A percentile compares a stretch with the other conserved stretches of the same genome.
These are phyloP conservation scores for Euphorbia corollata DNA, from an alignment of 441 rosid species.

Conservation along the genomic window DNA sequence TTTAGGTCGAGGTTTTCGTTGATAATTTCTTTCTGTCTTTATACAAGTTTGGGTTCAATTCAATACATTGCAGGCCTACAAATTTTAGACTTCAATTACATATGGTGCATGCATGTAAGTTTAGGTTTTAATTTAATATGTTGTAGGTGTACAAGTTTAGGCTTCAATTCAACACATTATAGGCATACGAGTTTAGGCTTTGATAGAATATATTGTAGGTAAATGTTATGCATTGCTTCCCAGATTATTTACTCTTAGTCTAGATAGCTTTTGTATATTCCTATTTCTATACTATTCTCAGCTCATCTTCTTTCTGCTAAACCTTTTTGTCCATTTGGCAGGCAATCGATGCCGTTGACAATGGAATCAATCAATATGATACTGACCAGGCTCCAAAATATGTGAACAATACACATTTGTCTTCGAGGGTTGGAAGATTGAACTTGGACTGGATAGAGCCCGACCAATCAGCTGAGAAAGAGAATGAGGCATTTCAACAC, in stretches of 20 bases:
- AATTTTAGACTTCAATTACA: background rate
- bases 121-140: background rate
- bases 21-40: background rate
- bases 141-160: background rate
- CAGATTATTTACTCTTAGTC: background rate
- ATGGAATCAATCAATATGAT: constrained; percentile 73
- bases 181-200: background rate
- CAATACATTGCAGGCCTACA: background rate
- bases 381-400: constrained; percentile 77
- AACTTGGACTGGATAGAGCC: constrained; percentile 90
- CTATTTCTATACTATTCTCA: background rate
- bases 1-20: background rate
- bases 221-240: background rate
- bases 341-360: constrained; percentile 91
- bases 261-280: background rate
- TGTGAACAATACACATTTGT: constrained; percentile 77
- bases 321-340: constrained; percentile 15
- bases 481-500: constrained; percentile 69
- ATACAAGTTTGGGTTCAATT: no score
- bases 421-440: constrained; percentile 77
- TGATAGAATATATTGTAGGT: background rate
- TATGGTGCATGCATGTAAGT: background rate
- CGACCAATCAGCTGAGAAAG: constrained; percentile 82
- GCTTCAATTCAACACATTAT: background rate
- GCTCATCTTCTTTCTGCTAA: background rate